A percentile compares a stretch with the other conserved stretches of the same genome.
phyloP scores from a whole-genome alignment of 257 asterid species.

The Solanum clarkiae region DNA sequence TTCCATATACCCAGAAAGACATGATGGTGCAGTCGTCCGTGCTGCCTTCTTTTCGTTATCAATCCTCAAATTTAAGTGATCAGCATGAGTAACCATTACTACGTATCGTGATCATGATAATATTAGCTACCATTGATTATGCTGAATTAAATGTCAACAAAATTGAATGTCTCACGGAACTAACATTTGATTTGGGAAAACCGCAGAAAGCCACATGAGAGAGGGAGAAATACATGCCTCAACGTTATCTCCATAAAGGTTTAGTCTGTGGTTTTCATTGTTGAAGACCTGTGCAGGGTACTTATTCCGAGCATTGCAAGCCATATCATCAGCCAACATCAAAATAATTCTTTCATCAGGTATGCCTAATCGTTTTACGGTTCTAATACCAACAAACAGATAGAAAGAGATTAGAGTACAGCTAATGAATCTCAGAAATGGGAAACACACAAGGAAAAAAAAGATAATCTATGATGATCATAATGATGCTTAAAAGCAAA shows the following conservation, averaged over 20 bases:
- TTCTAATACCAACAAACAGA: slow-evolving; percentile 32
- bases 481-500: neutral
- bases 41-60: neutral
- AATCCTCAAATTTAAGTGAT: neutral
- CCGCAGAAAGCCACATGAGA: neutral
- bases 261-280: slow-evolving; percentile 85
- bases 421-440: neutral
- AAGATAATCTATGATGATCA: neutral
- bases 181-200: neutral
- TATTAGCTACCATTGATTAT: neutral
- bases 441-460: neutral
- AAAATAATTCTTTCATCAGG: slow-evolving; percentile 98
- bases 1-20: neutral
- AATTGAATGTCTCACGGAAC: neutral
- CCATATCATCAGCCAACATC: slow-evolving; percentile 99
- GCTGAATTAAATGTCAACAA: neutral
- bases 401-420: neutral
- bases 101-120: neutral
- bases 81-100: neutral
- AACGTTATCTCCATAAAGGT: slow-evolving; percentile 90
- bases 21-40: neutral
- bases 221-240: slow-evolving; percentile 41
- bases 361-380: slow-evolving; percentile 92
- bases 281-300: slow-evolving; percentile 98
- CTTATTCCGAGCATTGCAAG: slow-evolving; percentile 93